phyloP scores from a whole-genome alignment of 2,329 filamentous ascomycete species.

The Fusarium udum region DNA sequence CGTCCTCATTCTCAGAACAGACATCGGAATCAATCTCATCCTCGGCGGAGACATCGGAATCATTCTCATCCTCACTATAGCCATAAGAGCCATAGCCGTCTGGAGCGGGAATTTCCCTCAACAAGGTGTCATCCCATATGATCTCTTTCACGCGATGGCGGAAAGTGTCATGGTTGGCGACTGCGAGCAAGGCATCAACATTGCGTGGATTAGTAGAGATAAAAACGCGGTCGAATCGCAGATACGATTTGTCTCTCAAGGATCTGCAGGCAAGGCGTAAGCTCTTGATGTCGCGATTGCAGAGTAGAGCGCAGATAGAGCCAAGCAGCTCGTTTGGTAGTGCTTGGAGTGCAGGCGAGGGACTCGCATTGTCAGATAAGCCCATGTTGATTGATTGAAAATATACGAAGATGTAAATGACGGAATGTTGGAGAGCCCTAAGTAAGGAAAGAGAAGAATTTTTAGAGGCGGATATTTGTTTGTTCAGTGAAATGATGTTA shows the following conservation, averaged over 20 bases:
- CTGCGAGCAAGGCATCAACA: background rate
- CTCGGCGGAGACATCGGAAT: background rate
- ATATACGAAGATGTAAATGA: too few species aligned
- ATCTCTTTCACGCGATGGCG: background rate
- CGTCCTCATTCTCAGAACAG: background rate
- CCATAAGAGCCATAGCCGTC: background rate
- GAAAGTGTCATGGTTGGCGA: background rate
- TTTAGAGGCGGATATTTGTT: background rate
- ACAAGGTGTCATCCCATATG: background rate
- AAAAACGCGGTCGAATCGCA: background rate
- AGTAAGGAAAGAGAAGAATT: background rate
- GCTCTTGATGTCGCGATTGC: background rate
- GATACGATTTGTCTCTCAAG: background rate
- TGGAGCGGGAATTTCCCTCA: background rate
- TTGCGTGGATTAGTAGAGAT: slow-evolving; percentile 5
- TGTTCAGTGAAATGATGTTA: background rate
- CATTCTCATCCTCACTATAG: background rate
- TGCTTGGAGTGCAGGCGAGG: background rate
- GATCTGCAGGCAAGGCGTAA: background rate
- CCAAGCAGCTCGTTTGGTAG: background rate
- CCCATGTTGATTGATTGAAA: background rate
- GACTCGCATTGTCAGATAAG: background rate
- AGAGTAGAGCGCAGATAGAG: background rate
- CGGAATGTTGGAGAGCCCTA: too few species aligned
- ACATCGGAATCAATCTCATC: background rate